Percentiles rank a stretch among this genome's conserved stretches.
These are phyloP conservation scores for Boletus pseudo-olivaceus DNA, from an alignment of 768 basidiomycete species.

Conservation along the genomic window DNA sequence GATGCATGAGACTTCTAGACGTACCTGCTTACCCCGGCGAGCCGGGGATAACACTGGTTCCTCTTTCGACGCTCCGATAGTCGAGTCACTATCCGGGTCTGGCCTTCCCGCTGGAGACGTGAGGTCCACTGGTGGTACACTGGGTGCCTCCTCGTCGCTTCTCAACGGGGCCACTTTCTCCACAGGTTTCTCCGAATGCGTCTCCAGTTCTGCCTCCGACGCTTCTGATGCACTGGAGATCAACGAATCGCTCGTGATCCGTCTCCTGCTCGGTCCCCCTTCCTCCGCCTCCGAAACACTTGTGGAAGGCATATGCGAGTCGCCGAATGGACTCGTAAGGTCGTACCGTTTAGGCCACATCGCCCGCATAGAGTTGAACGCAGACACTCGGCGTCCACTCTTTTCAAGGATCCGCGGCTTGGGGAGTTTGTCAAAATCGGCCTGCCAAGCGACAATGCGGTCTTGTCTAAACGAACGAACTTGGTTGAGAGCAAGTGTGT, in stretches of 20 bases:
- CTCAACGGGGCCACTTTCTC: conserved; percentile 16
- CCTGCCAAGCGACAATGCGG: conserved; percentile 95
- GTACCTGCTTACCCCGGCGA: conserved; percentile 26
- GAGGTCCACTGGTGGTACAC: conserved; percentile 7
- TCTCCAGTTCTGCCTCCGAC: conserved; percentile 57
- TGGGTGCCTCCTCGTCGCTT: conserved; percentile 17
- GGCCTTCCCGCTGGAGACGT: conserved; percentile 36
- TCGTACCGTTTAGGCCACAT: conserved; percentile 70
- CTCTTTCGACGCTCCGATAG: conserved; percentile 59
- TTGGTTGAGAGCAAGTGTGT: conserved; percentile 84
- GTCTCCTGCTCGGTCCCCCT: conserved; percentile 40
- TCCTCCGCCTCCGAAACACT: conserved; percentile 77
- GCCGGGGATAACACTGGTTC: conserved; percentile 13
- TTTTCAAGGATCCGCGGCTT: conserved; percentile 62
- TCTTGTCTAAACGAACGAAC: conserved; percentile 88
- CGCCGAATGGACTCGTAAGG: conserved; percentile 49
- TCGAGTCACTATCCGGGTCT: conserved; percentile 80
- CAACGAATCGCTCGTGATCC: conserved; percentile 53
- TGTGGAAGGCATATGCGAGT: conserved; percentile 55
- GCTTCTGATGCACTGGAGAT: conserved; percentile 70
- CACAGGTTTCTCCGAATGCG: conserved; percentile 19
- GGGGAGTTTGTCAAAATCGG: conserved; percentile 83
- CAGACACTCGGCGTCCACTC: conserved; percentile 51
- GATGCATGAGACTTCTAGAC: conserved; percentile 6
- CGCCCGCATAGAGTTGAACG: conserved; percentile 65